Percentiles rank a stretch among this genome's conserved stretches.
phyloP scores from a whole-genome alignment of 2,329 filamentous ascomycete species.

The Cladosporium oxysporum region DNA sequence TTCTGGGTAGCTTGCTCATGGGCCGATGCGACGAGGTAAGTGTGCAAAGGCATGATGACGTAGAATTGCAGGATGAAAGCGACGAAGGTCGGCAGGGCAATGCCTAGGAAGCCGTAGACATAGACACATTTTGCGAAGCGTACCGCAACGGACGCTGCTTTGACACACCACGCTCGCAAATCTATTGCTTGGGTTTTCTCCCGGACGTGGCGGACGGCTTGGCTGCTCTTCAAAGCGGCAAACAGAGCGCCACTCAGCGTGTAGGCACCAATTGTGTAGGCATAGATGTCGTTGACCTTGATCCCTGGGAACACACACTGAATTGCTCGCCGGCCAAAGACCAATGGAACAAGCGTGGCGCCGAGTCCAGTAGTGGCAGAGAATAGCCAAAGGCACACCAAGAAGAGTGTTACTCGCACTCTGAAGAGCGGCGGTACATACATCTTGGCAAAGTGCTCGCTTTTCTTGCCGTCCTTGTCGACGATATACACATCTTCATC shows the following conservation, averaged over 20 bases:
- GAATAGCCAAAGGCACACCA: slow-evolving; percentile 89
- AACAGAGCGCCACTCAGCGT: slow-evolving; percentile 71
- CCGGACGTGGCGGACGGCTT: slow-evolving; percentile 20
- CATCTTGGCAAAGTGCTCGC: slow-evolving; percentile 54
- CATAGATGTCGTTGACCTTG: slow-evolving; percentile 91
- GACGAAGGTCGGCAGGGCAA: slow-evolving; percentile 80
- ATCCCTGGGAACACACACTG: slow-evolving; percentile 71
- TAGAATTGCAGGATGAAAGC: slow-evolving; percentile 85
- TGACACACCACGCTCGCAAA: slow-evolving; percentile 29
- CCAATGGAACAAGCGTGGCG: slow-evolving; percentile 80
- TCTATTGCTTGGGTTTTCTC: slow-evolving; percentile 26
- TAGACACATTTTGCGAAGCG: slow-evolving; percentile 64
- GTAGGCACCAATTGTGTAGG: slow-evolving; percentile 88
- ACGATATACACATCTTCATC: slow-evolving; percentile 53
- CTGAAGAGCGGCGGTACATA: slow-evolving; percentile 85
- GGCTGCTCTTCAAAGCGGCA: slow-evolving; percentile 37
- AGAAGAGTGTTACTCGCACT: slow-evolving; percentile 77
- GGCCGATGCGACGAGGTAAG: slow-evolving; percentile 51
- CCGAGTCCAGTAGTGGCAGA: slow-evolving; percentile 83
- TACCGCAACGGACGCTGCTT: slow-evolving; percentile 27
- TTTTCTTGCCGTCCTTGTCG: slow-evolving; percentile 38
- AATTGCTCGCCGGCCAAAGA: slow-evolving; percentile 81
- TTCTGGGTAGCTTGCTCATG: slow-evolving; percentile 24
- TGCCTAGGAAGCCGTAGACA: slow-evolving; percentile 69
- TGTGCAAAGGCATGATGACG: slow-evolving; percentile 81